Evolutionary conservation across 805 yeast genomes (phyloP).

Genomic region (Sugiyamaella floridensis): DNA sequence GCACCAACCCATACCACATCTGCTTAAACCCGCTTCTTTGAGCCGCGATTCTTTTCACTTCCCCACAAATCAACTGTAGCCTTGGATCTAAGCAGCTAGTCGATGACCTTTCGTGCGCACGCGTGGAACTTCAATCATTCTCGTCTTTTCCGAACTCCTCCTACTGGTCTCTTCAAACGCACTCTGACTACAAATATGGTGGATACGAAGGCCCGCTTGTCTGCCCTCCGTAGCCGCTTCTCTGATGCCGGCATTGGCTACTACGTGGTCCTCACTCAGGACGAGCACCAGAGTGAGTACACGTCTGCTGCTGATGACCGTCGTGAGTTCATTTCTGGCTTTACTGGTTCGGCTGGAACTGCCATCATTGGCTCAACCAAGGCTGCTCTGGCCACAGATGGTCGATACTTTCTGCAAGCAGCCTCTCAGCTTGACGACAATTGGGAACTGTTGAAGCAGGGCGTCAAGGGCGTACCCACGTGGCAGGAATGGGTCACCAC

Average conservation of each 20-base stretch:
- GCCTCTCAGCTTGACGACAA: slow-evolving; percentile 67
- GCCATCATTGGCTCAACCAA: slow-evolving; percentile 69
- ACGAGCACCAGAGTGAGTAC: slow-evolving; percentile 90
- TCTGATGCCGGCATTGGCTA: slow-evolving; percentile 55
- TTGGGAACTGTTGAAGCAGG: slow-evolving; percentile 80
- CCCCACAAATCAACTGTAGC: background rate
- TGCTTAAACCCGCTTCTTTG: background rate
- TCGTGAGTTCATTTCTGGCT: slow-evolving; percentile 72
- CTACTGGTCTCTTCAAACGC: background rate
- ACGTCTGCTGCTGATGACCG: slow-evolving; percentile 77
- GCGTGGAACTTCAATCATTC: slow-evolving; percentile 13
- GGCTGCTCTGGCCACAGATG: slow-evolving; percentile 87
- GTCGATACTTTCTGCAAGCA: slow-evolving; percentile 91
- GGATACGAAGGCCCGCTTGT: slow-evolving; percentile 39
- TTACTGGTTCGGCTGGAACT: slow-evolving; percentile 89
- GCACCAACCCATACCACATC: background rate
- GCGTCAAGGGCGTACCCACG: slow-evolving; percentile 56
- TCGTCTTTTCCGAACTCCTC: background rate
- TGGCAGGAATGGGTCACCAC: slow-evolving; percentile 78
- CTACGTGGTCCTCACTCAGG: slow-evolving; percentile 80
- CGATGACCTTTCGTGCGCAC: slow-evolving; percentile 14
- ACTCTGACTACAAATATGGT: slow-evolving; percentile 5
- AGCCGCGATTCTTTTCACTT: background rate
- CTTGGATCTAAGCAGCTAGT: background rate
- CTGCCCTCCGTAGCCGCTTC: slow-evolving; percentile 58